These are phyloP conservation scores for Letharia columbiana DNA, from an alignment of 495 filamentous ascomycete genomes.

Conservation along the genomic window DNA sequence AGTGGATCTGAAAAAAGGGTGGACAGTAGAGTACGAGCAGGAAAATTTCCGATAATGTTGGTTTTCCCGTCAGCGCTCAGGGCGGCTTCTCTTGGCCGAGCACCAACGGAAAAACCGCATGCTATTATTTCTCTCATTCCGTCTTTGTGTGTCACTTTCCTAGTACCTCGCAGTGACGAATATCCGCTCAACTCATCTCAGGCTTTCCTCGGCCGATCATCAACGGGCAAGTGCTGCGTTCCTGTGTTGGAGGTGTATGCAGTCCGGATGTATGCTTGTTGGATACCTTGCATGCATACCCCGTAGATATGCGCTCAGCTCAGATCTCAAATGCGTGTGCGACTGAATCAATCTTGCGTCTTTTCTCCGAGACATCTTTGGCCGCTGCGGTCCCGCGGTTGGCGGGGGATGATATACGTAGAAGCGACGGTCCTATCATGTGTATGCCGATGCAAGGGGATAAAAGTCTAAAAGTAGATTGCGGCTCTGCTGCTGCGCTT, in stretches of 20 bases:
- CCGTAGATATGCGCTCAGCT: slow-evolving; percentile 3
- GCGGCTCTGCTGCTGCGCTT: slow-evolving; percentile 6
- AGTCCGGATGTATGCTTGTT: not conserved
- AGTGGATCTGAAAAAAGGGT: not conserved
- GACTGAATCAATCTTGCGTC: not conserved
- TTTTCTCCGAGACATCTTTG: not conserved
- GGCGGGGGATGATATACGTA: not conserved
- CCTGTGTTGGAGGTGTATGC: not conserved
- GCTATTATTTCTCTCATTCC: not conserved
- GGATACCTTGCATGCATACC: not conserved
- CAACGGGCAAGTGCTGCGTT: not conserved
- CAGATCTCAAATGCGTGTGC: not conserved
- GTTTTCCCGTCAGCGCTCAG: not conserved
- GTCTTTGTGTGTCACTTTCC: not conserved
- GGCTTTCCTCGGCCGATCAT: not conserved
- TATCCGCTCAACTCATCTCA: slow-evolving; percentile 1
- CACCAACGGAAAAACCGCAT: not conserved
- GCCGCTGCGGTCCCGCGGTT: not conserved
- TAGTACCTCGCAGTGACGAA: not conserved
- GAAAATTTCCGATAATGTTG: not conserved
- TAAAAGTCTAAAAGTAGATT: not conserved
- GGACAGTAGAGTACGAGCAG: not conserved
- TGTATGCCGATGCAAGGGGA: not conserved
- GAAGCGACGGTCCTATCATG: not conserved
- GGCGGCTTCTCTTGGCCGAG: not conserved